Evolutionary conservation across 2,329 filamentous ascomycete genomes (phyloP).

Genomic region (Colletotrichum magnum): DNA sequence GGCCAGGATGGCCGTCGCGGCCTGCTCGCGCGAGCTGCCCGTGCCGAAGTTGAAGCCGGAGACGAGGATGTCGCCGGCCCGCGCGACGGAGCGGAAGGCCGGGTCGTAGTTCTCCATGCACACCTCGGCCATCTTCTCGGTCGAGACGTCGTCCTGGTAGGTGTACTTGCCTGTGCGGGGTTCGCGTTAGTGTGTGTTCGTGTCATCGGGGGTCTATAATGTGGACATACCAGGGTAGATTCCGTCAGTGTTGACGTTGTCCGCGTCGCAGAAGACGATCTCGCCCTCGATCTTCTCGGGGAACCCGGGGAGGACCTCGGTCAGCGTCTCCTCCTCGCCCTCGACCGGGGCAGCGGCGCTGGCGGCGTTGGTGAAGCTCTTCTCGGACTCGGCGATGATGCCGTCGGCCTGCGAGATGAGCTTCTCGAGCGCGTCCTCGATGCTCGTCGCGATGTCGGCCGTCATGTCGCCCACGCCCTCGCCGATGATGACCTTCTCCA

Average conservation of each 20-base stretch:
- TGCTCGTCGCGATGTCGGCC: slow-evolving; percentile 75
- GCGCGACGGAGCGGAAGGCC: slow-evolving; percentile 74
- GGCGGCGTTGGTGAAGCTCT: slow-evolving; percentile 56
- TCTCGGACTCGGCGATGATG: slow-evolving; percentile 69
- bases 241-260: slow-evolving; percentile 90
- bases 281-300: slow-evolving; percentile 87
- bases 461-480: slow-evolving; percentile 78
- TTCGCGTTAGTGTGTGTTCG: not conserved
- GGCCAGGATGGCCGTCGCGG: slow-evolving; percentile 88
- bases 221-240: slow-evolving; percentile 81
- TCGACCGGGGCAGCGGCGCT: slow-evolving; percentile 44
- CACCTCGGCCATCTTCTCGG: slow-evolving; percentile 86
- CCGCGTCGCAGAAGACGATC: slow-evolving; percentile 86
- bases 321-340: slow-evolving; percentile 56
- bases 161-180: slow-evolving; percentile 74
- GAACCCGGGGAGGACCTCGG: slow-evolving; percentile 87
- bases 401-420: slow-evolving; percentile 78
- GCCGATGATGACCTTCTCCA: slow-evolving; percentile 77
- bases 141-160: slow-evolving; percentile 86
- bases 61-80: slow-evolving; percentile 84
- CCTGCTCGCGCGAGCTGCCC: slow-evolving; percentile 86
- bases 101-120: slow-evolving; percentile 96
- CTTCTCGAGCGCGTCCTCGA: slow-evolving; percentile 80
- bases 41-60: slow-evolving; percentile 91
- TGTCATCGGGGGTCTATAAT: not conserved